phyloP scores from a whole-genome alignment of 495 filamentous ascomycete species.

The Hypoxylon rickii region DNA sequence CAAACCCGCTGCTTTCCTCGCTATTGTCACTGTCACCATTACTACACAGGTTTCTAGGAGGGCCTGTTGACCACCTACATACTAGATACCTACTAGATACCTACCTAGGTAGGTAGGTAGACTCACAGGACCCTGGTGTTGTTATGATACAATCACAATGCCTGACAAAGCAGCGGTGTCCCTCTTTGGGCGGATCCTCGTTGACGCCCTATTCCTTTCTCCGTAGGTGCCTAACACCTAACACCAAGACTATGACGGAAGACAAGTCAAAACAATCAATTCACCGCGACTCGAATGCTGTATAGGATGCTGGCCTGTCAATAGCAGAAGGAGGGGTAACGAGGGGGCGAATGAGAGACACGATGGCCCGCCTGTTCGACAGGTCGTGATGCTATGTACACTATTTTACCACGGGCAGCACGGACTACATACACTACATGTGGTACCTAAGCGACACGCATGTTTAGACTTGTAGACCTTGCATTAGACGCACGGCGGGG shows the following conservation, averaged over 20 bases:
- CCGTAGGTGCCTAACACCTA: conserved; percentile 37
- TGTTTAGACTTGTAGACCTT: not conserved
- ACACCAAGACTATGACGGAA: conserved; percentile 27
- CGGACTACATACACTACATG: too few species aligned
- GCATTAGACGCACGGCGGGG: conserved; percentile 24
- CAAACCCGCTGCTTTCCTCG: conserved; percentile 1
- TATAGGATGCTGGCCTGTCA: conserved; percentile 18
- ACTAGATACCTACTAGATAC: too few species aligned
- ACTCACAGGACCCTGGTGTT: too few species aligned
- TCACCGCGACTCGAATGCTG: conserved; percentile 23
- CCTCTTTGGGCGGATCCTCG: conserved; percentile 15
- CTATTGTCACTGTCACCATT: conserved; percentile 8
- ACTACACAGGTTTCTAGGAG: too few species aligned
- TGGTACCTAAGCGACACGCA: too few species aligned
- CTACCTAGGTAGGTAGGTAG: too few species aligned
- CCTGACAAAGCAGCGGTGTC: conserved; percentile 19
- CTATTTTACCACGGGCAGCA: too few species aligned
- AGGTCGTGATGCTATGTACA: conserved; percentile 14
- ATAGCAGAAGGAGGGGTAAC: conserved; percentile 22
- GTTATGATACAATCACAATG: not conserved
- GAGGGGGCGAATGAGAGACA: conserved; percentile 21
- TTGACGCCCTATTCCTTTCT: conserved; percentile 23
- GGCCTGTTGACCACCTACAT: not conserved
- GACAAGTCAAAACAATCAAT: conserved; percentile 25
- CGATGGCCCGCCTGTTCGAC: conserved; percentile 29